Conservation (phyloP, 331 rosid species). For the Quercus phellos region DNA sequence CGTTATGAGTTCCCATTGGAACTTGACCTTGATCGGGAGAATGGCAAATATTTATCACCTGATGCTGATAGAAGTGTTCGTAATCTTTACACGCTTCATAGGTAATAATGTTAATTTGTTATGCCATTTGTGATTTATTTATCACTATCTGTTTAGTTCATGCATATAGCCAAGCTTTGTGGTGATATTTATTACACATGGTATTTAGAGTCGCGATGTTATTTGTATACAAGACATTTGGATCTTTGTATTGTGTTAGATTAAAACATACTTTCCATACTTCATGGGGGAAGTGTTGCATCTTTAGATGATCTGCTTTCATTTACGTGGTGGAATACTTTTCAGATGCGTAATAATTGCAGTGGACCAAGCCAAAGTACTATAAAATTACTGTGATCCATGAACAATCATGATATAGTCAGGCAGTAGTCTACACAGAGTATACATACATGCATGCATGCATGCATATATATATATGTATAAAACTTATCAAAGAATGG, state of each 20-base stretch:
- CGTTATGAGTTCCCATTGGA: constrained; percentile 90
- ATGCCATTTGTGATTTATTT: constrained; percentile 8
- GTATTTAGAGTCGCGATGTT: neutral
- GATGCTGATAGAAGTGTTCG: constrained; percentile 81
- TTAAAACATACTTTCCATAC: neutral
- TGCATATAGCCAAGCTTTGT: constrained; percentile 16
- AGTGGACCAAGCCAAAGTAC: neutral
- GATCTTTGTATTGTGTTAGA: neutral
- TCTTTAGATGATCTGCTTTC: neutral
- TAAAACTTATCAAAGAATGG: neutral
- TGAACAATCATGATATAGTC: neutral
- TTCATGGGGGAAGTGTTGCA: neutral
- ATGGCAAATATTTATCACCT: constrained; percentile 84
- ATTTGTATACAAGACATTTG: constrained; percentile 4
- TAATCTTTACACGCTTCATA: constrained; percentile 88
- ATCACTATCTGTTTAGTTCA: neutral
- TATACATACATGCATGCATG: no score
- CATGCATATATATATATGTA: no score
- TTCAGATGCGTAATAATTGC: neutral
- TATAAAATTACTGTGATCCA: no score
- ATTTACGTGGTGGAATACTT: no score
- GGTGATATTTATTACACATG: constrained; percentile 3
- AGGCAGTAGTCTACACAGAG: neutral
- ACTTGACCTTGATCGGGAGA: constrained; percentile 81
- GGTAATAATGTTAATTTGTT: constrained; percentile 40